Evolutionary conservation across 352 stramenopile genomes (phyloP).

Genomic region (Globisporangium viniferum): DNA sequence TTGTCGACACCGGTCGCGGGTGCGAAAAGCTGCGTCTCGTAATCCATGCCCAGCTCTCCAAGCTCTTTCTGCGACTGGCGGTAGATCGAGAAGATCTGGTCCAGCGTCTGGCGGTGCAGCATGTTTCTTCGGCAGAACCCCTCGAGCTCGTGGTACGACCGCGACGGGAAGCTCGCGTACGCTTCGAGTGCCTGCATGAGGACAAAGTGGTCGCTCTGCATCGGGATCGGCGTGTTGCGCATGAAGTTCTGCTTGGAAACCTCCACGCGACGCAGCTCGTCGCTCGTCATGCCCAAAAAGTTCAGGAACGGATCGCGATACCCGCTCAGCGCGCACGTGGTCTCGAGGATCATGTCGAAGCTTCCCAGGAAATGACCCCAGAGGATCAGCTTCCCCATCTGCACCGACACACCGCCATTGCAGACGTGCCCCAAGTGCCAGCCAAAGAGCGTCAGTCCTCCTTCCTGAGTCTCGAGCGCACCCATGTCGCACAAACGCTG

Average conservation of each 20-base stretch:
- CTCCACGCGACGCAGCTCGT: slow-evolving; percentile 55
- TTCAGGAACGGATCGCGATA: slow-evolving; percentile 78
- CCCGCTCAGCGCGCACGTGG: slow-evolving; percentile 64
- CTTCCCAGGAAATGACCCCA: slow-evolving; percentile 69
- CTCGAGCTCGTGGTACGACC: slow-evolving; percentile 35
- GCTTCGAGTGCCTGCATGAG: slow-evolving; percentile 64
- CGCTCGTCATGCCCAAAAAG: slow-evolving; percentile 61
- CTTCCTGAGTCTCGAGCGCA: slow-evolving; percentile 37
- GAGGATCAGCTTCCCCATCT: slow-evolving; percentile 71
- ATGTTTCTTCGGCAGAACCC: slow-evolving; percentile 62
- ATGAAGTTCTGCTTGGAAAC: slow-evolving; percentile 54
- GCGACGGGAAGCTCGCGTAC: slow-evolving; percentile 41
- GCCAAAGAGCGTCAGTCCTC: slow-evolving; percentile 55
- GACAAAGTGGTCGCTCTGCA: slow-evolving; percentile 75
- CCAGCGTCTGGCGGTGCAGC: slow-evolving; percentile 57
- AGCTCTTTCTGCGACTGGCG: slow-evolving; percentile 64
- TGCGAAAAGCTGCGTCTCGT: slow-evolving; percentile 40
- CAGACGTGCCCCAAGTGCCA: slow-evolving; percentile 78
- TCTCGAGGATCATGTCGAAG: slow-evolving; percentile 59
- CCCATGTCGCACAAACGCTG: slow-evolving; percentile 84
- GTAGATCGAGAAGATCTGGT: slow-evolving; percentile 69
- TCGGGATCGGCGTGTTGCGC: slow-evolving; percentile 29
- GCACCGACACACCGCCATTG: slow-evolving; percentile 53
- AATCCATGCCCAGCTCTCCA: slow-evolving; percentile 43
- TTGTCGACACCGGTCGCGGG: slow-evolving; percentile 23